phyloP scores from a whole-genome alignment of 129 eudicot genomes.

The Solidago caesia region DNA sequence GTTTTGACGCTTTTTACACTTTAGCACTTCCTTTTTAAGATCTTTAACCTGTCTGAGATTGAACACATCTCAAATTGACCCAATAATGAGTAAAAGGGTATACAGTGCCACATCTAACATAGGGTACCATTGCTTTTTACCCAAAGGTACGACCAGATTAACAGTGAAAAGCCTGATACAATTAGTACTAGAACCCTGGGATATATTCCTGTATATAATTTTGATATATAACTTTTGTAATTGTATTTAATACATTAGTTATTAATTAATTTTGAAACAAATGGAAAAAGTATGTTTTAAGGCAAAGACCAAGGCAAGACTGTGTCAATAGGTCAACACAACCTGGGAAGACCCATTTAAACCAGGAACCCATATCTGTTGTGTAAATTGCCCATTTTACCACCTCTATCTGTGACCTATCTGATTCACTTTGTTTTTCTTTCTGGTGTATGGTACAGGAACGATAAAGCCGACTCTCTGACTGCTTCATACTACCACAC shows the following conservation, averaged over 20 bases:
- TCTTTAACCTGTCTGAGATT: background rate
- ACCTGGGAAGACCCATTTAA: background rate
- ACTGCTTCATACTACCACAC: conserved; percentile 71
- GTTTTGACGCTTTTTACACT: no score
- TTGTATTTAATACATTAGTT: background rate
- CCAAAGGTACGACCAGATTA: no score
- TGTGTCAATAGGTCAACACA: background rate
- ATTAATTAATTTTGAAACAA: background rate
- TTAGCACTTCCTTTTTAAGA: no score
- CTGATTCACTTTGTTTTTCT: background rate
- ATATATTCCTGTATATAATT: background rate
- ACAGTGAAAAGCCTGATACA: no score
- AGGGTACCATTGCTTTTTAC: no score
- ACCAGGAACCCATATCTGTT: background rate
- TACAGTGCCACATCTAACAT: no score
- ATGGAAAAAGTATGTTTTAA: background rate
- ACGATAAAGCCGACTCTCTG: conserved; percentile 59
- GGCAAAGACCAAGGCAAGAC: background rate
- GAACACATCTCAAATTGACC: background rate
- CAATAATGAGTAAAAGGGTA: background rate
- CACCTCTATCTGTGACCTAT: background rate
- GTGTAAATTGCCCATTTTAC: background rate
- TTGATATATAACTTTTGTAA: background rate
- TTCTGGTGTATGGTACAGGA: conserved; percentile 43
- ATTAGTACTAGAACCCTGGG: no score